A percentile compares a stretch with the other conserved stretches of the same genome.
Evolutionary conservation across 2,329 filamentous ascomycete genomes (phyloP).

Genomic region (Pseudomassariella vexata): DNA sequence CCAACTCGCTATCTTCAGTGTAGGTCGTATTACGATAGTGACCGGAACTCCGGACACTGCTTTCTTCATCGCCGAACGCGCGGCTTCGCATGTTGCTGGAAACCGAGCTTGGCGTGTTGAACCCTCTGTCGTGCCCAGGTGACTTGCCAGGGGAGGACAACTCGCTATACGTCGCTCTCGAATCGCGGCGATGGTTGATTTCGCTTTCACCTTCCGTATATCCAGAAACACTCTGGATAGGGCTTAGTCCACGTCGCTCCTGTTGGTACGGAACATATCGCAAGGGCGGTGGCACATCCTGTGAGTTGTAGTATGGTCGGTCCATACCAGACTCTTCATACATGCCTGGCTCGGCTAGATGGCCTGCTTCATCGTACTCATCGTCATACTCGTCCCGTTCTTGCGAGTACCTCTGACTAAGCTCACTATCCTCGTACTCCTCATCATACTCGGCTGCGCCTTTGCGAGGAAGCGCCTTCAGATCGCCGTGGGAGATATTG

Average conservation of each 20-base stretch:
- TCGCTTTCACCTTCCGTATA: conserved; percentile 67
- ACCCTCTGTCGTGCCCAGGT: conserved; percentile 33
- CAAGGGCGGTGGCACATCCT: conserved; percentile 58
- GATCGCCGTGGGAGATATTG: conserved; percentile 54
- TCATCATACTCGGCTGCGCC: conserved; percentile 33
- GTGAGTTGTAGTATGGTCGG: conserved; percentile 48
- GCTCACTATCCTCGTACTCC: conserved; percentile 43
- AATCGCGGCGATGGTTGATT: conserved; percentile 49
- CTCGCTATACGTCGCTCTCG: conserved; percentile 45
- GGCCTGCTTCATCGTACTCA: conserved; percentile 39
- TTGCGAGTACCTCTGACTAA: conserved; percentile 34
- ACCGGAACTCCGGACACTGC: conserved; percentile 45
- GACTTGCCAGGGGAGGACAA: conserved; percentile 59
- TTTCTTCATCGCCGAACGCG: conserved; percentile 56
- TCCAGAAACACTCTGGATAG: conserved; percentile 88
- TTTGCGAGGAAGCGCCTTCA: conserved; percentile 47
- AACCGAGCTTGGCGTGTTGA: conserved; percentile 52
- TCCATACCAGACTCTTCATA: conserved; percentile 36
- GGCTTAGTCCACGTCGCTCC: conserved; percentile 70
- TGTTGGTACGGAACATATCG: conserved; percentile 65
- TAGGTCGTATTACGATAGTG: conserved; percentile 47
- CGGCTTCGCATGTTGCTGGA: conserved; percentile 40
- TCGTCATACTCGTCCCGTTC: conserved; percentile 30
- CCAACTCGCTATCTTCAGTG: conserved; percentile 50
- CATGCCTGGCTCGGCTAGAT: conserved; percentile 23